Percentiles rank a stretch among this genome's conserved stretches.
Evolutionary conservation across 2,329 filamentous ascomycete genomes (phyloP).

Genomic region (Fusarium lateritium): DNA sequence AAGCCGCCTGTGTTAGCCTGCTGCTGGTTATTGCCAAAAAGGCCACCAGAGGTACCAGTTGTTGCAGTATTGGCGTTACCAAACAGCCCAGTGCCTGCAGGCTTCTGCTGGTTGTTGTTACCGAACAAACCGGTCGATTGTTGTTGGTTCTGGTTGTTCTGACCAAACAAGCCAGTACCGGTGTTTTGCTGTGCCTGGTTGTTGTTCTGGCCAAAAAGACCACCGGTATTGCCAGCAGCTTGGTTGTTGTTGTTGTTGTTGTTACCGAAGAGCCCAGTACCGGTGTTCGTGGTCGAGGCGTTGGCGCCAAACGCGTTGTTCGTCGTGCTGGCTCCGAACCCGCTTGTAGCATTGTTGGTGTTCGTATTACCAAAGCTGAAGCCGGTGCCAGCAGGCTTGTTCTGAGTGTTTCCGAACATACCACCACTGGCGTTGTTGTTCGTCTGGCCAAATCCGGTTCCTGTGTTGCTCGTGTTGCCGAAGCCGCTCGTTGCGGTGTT

Average conservation of each 20-base stretch:
- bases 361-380: constrained; percentile 62
- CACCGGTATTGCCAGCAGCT: constrained; percentile 54
- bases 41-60: constrained; percentile 49
- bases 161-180: constrained; percentile 55
- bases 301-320: constrained; percentile 50
- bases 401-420: constrained; percentile 61
- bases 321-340: constrained; percentile 48
- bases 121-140: constrained; percentile 63
- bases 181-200: constrained; percentile 50
- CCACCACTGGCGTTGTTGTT: constrained; percentile 52
- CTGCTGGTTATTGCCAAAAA: constrained; percentile 62
- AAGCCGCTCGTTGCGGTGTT: constrained; percentile 39
- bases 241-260: constrained; percentile 55
- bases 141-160: constrained; percentile 52
- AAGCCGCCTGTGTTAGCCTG: constrained; percentile 52
- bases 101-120: constrained; percentile 58
- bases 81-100: constrained; percentile 54
- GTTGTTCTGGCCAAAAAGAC: constrained; percentile 60
- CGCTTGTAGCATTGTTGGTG: constrained; percentile 45
- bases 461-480: constrained; percentile 42
- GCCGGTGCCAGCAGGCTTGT: constrained; percentile 55
- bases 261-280: constrained; percentile 61
- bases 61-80: constrained; percentile 32
- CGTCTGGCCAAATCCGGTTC: constrained; percentile 58
- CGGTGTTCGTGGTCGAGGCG: constrained; percentile 48